Evolutionary conservation across 768 basidiomycete genomes (phyloP).

Genomic region (Tulasnella sp.): DNA sequence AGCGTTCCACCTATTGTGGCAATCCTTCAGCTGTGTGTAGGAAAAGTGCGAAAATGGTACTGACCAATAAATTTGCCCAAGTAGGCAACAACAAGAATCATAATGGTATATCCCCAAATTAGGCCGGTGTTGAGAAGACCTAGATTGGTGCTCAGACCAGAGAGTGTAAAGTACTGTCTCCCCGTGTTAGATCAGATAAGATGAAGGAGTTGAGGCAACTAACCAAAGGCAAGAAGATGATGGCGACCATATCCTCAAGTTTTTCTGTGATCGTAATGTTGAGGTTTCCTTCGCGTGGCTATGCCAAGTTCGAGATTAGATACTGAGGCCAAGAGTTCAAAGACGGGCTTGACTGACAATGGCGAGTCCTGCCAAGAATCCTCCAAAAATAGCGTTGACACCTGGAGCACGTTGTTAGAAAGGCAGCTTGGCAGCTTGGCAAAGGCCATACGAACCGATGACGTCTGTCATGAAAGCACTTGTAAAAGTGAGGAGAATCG

Average conservation of each 20-base stretch:
- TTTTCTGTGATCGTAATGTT: slow-evolving; percentile 84
- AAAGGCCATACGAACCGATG: slow-evolving; percentile 39
- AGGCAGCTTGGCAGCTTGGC: background rate
- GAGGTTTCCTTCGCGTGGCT: slow-evolving; percentile 68
- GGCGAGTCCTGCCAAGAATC: slow-evolving; percentile 53
- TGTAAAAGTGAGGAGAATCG: slow-evolving; percentile 67
- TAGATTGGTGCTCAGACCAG: slow-evolving; percentile 81
- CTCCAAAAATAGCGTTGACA: slow-evolving; percentile 87
- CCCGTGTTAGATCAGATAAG: background rate
- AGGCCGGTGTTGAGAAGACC: slow-evolving; percentile 72
- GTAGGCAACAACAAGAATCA: slow-evolving; percentile 69
- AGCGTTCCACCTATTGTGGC: slow-evolving; percentile 40
- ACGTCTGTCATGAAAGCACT: slow-evolving; percentile 88
- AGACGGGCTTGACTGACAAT: slow-evolving; percentile 2
- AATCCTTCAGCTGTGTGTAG: background rate
- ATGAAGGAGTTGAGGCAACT: slow-evolving; percentile 19
- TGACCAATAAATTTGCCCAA: slow-evolving; percentile 67
- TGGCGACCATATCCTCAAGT: slow-evolving; percentile 87
- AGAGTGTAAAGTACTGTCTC: slow-evolving; percentile 75
- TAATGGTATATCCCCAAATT: slow-evolving; percentile 81
- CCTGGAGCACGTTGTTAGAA: slow-evolving; percentile 4
- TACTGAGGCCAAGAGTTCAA: background rate
- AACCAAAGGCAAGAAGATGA: slow-evolving; percentile 81
- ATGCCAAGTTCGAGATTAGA: background rate
- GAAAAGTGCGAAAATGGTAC: background rate